Conservation (phyloP, 139 green algal species). For the Coelastrella sp. region DNA sequence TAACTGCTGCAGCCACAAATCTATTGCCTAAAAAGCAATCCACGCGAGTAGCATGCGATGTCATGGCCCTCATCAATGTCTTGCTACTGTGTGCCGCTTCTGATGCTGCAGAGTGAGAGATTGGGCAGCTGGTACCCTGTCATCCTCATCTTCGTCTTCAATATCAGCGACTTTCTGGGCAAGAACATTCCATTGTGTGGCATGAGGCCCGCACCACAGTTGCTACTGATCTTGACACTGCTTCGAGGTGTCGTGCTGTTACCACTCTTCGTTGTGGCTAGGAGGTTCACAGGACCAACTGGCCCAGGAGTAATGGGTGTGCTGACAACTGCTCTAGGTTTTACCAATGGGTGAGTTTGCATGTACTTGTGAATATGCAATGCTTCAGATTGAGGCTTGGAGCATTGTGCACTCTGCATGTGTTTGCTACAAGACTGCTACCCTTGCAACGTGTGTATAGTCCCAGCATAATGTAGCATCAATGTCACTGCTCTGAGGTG, state of each 20-base stretch:
- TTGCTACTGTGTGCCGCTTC: neutral
- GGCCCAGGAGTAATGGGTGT: conserved; percentile 36
- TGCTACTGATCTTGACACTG: conserved; percentile 20
- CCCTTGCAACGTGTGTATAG: too few relatives aligned
- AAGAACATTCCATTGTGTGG: conserved; percentile 65
- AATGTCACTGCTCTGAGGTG: too few relatives aligned
- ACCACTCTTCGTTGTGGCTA: conserved; percentile 46
- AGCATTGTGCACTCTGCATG: too few relatives aligned
- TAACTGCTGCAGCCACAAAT: neutral
- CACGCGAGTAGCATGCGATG: neutral
- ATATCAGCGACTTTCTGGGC: conserved; percentile 75
- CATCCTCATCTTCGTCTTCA: conserved; percentile 83
- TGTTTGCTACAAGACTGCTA: too few relatives aligned
- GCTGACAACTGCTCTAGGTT: conserved; percentile 50
- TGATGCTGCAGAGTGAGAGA: conserved; percentile 50
- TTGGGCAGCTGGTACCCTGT: conserved; percentile 91
- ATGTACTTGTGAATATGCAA: too few relatives aligned
- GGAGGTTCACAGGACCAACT: neutral
- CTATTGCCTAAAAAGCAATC: neutral
- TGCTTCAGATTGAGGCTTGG: too few relatives aligned
- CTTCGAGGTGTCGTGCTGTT: conserved; percentile 29
- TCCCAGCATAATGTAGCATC: too few relatives aligned
- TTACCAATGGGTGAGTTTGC: conserved; percentile 59
- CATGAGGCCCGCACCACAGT: neutral
- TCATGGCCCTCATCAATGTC: neutral